Evolutionary conservation across 345 rosid genomes (phyloP), one percentile per base, ranked within the genome.

Genomic region (Euphorbia pulcherrima): DNA sequence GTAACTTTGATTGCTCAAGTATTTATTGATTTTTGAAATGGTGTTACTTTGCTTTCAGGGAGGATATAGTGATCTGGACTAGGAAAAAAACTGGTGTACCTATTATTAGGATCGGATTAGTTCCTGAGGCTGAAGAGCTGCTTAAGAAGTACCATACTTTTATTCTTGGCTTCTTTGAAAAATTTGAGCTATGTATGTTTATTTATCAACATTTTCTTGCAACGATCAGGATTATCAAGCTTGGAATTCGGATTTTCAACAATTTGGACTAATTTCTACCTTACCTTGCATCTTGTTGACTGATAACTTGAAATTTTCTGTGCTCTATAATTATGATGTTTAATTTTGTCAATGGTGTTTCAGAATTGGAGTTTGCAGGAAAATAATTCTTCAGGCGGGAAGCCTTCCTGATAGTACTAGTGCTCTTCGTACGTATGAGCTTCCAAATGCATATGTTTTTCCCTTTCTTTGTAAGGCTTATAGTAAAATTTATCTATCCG

Each of bases 41-140:
- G 60, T 66, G 61, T 69, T 77, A 18, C 52, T 76, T 35, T 61
- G 56, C 23, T 8, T 67, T 69, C 81, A 92, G 96, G 77, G 85
- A 84, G 62, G 95, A 85, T 23, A 85, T 92, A 44, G 88, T 92
- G 67, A 84, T 86, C 33, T 92, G 96, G 96, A 83, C 82, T 35
- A 85, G 88, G 81, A 92, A 90, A 75, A 92, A 85, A 84, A 88
- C 90, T 16, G 92, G 95, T 47, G 77, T 72, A 18, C 91, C 96
- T 16, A 84, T 85, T 70, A 55, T 80, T 69, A 84, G 85, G 70
- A 53, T 86, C 53, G 80, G 64, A 68, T 67, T 90, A 2, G 75
- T 75, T 60, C 57, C 62, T 41, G 86, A 84, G 78, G 92, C 96
- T 17, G 86, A 85, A 59, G 80, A 78, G 6, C 82, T 88, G 75